Evolutionary conservation across 169 alveolate species (phyloP).

Genomic region (Plasmodium fragile): DNA sequence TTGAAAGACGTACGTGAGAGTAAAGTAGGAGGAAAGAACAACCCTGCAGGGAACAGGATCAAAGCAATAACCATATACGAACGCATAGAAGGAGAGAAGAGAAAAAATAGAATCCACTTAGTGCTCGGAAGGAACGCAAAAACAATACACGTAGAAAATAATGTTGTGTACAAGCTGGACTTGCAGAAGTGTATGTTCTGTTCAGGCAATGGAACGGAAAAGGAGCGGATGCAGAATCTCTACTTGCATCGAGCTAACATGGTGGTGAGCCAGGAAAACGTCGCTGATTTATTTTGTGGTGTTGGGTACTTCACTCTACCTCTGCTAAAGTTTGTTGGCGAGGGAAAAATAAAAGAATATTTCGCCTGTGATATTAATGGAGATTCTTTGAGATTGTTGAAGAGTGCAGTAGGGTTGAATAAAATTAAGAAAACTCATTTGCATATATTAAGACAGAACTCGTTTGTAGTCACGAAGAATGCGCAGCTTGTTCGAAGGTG

Average conservation of each 20-base stretch:
- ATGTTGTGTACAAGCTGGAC: constrained; percentile 77
- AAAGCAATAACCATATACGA: constrained; percentile 72
- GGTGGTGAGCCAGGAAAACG: constrained; percentile 64
- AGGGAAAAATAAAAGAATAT: constrained; percentile 37
- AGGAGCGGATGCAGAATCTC: constrained; percentile 44
- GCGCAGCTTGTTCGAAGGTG: constrained; percentile 75
- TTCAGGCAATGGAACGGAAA: constrained; percentile 84
- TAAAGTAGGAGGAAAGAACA: not conserved
- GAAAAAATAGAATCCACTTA: constrained; percentile 57
- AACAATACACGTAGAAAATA: constrained; percentile 77
- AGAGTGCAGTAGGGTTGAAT: constrained; percentile 15
- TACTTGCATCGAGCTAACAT: not conserved
- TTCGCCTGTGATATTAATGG: constrained; percentile 82
- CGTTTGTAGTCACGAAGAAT: constrained; percentile 49
- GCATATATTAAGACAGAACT: constrained; percentile 12
- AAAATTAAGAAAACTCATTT: constrained; percentile 19
- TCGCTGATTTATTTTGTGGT: constrained; percentile 88
- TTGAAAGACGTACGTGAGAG: not conserved
- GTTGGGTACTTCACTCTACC: constrained; percentile 86
- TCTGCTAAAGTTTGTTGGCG: constrained; percentile 71
- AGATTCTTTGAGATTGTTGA: constrained; percentile 51
- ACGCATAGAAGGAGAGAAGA: constrained; percentile 58
- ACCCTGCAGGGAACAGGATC: constrained; percentile 6
- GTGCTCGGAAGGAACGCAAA: constrained; percentile 58
- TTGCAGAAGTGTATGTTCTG: constrained; percentile 82